Evolutionary conservation across 352 stramenopile genomes (phyloP), one percentile per base, ranked within the genome.

Genomic region (Aphanomyces euteiches): DNA sequence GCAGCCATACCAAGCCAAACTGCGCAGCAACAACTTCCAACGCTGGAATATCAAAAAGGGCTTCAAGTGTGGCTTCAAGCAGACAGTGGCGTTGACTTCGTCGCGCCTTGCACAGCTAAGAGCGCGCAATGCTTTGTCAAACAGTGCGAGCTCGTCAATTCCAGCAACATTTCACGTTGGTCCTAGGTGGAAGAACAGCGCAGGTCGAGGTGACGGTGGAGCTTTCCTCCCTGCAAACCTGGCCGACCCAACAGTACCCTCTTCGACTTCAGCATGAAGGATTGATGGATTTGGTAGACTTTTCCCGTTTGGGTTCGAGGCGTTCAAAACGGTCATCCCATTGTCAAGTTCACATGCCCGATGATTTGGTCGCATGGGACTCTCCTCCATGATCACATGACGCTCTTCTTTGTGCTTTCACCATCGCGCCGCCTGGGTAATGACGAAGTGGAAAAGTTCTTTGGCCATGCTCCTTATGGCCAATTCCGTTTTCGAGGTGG

Each of bases 351-450:
- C 17, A 50, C 57, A 41, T 66, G 57, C 28, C 57, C 57, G 10
- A 7, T 66, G 36, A 41, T 53, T 36, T 10, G 17, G 13, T 53
- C 38, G 19, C 10, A 6, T 17, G 17, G 7, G 15, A 5, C 40
- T 17, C 57, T 66, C 7, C 36, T 66, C 10, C 57, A 38, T 15
- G 57, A 66, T 47, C 8, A 53, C 7, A 50, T 19, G 57, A 66
- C 57, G 3, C 57, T 66, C 38, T 66, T 66, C 19, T 50, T 66
- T 28, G 57, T 66, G 38, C 17, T 66, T 38, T 66, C 57, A 13
- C 57, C 57, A 3, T 38, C 57, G 6, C 28, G 15, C 34, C 39
- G 48, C 37, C 13, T 5, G 10, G 12, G 37, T 4, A 37, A 48
- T 5, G 13, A 21, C 36, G 12, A 21, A n/a, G 38, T n/a, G 38